Conservation (phyloP, 179 eudicot genomes). For the Beta macrorhiza region DNA sequence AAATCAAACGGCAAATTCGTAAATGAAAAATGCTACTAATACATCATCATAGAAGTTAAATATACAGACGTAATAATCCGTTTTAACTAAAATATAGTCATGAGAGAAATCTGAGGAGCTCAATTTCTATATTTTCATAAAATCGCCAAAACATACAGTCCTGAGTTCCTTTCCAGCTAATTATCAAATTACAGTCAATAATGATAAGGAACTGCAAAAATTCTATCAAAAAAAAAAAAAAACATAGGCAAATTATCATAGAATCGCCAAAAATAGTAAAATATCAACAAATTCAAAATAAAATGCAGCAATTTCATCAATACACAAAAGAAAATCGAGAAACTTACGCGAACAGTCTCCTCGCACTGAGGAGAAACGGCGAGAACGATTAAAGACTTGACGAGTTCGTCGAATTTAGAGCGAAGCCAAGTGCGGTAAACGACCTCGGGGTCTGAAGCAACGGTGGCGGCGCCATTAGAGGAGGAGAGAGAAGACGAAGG, state of each 20-base stretch:
- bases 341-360: constrained; percentile 50
- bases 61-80: too few species aligned
- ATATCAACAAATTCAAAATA: background rate
- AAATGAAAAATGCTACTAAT: too few species aligned
- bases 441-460: constrained; percentile 48
- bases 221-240: too few species aligned
- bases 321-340: background rate
- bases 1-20: too few species aligned
- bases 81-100: too few species aligned
- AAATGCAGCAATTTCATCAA: background rate
- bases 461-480: constrained; percentile 11
- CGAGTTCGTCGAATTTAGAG: constrained; percentile 67
- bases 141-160: too few species aligned
- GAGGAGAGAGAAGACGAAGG: constrained; percentile 30
- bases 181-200: too few species aligned
- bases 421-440: constrained; percentile 82
- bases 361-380: constrained; percentile 44
- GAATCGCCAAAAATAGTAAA: too few species aligned
- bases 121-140: background rate
- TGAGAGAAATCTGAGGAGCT: background rate
- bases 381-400: constrained; percentile 45
- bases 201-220: background rate
- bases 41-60: too few species aligned
- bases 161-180: too few species aligned
- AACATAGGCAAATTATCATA: too few species aligned